Base-by-base conservation (phyloP, 352 stramenopile genomes). In the Pythium myriotylum region DNA sequence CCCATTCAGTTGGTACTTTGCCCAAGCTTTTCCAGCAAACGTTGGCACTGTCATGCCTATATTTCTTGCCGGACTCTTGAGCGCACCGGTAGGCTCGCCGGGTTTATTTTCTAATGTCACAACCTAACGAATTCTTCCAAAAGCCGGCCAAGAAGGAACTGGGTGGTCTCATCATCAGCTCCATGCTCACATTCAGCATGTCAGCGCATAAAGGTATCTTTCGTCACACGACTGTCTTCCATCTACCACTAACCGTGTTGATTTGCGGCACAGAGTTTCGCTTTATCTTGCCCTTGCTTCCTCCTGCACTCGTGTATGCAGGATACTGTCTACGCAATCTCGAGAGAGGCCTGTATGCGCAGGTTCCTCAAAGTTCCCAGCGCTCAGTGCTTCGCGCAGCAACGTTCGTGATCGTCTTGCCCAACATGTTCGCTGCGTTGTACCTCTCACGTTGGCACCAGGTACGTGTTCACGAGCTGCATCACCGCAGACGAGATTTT, bases 1-100 rank as follows among this genome's bases (percentile, higher is more conserved):
- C 22, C 74, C 80, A 0, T 94, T 81, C 76, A 79, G 74, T 27
- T 96, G 88, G 88, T 96, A 96, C 70, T 86, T 96, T 54, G 69
- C 76, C 3, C 81, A 93, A 52, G 86, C 82, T 0, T 92, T 88
- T 32, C 86, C 88, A 0, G 75, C 87, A 17, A 86, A 92, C 63
- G 74, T 86, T 10, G 84, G 84, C 14, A 84, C 82, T 8, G 67
- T 70, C 33, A 48, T 79, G 37, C 76, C 76, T 41, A 72, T 53
- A 53, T 86, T 72, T 62, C 70, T 57, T 42, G 70, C 74, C 46
- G 88, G 86, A 3, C 83, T 86, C 46, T 62, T 89, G 20, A 87
- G 75, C 33, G 76, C 76, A 14, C 79, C 75, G 42, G 81, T 91
- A 68, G 54, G 67, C 62, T 43, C 29, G 29, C 5, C 29, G 29